phyloP scores from a whole-genome alignment of 2,329 filamentous ascomycete genomes.

The Hirsutella minnesotensis region DNA sequence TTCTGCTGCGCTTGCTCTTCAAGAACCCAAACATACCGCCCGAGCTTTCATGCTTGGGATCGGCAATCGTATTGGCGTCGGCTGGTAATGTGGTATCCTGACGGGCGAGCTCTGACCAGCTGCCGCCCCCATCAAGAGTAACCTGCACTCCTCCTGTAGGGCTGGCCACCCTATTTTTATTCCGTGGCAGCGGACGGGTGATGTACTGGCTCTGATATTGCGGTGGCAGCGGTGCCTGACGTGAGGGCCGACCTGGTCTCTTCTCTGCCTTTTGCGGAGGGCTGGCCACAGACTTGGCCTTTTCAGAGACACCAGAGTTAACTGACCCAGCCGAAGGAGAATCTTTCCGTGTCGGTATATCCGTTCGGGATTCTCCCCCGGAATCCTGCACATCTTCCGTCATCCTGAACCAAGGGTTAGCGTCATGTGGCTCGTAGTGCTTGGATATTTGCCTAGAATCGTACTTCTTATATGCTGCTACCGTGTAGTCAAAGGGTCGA shows the following conservation, averaged over 20 bases:
- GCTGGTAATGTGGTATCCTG: conserved; percentile 65
- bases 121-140: conserved; percentile 77
- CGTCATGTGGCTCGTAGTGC: neutral
- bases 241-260: conserved; percentile 12
- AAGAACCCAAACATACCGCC: conserved; percentile 86
- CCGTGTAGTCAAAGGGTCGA: conserved; percentile 88
- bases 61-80: conserved; percentile 46
- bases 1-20: conserved; percentile 77
- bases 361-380: conserved; percentile 7
- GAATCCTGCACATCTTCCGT: conserved; percentile 16
- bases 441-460: conserved; percentile 13
- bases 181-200: conserved; percentile 36
- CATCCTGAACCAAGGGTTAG: conserved; percentile 21
- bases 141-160: conserved; percentile 81
- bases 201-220: conserved; percentile 36
- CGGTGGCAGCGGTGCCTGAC: conserved; percentile 25
- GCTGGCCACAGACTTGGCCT: conserved; percentile 2
- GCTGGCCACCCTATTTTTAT: conserved; percentile 59
- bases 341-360: conserved; percentile 3
- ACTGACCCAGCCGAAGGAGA: conserved; percentile 41
- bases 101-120: conserved; percentile 83
- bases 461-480: conserved; percentile 65
- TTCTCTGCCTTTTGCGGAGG: conserved; percentile 12
- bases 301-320: conserved; percentile 28
- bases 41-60: conserved; percentile 43